phyloP scores from a whole-genome alignment of 306 rosid genomes.

The Lithocarpus polystachyus region DNA sequence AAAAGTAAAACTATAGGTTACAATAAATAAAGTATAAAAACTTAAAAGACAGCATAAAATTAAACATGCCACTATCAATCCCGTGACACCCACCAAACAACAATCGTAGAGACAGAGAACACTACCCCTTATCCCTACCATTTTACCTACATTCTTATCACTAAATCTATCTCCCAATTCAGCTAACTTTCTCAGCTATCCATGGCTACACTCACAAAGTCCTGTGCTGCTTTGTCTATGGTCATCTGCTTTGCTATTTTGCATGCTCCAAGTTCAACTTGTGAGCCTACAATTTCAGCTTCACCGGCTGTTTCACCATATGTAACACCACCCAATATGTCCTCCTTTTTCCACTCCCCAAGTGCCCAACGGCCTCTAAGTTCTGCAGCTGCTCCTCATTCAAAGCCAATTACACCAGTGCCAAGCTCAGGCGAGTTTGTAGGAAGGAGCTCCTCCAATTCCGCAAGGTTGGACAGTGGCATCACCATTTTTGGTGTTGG shows the following conservation, averaged over 20 bases:
- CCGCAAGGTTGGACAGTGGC: constrained; percentile 24
- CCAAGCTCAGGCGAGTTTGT: constrained; percentile 58
- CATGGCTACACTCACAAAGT: constrained; percentile 47
- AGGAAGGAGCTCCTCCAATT: constrained; percentile 46
- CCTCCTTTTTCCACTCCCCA: constrained; percentile 64
- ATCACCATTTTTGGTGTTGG: constrained; percentile 23
- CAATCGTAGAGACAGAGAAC: neutral
- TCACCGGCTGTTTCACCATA: constrained; percentile 56
- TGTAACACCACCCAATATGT: constrained; percentile 46
- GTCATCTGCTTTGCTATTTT: neutral
- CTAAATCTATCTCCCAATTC: constrained; percentile 11
- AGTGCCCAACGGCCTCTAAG: constrained; percentile 23
- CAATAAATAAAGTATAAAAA: neutral
- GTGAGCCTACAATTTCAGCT: constrained; percentile 50
- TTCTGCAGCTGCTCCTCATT: constrained; percentile 21
- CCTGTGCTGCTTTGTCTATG: constrained; percentile 17
- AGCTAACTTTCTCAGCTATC: constrained; percentile 9
- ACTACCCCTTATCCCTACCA: neutral
- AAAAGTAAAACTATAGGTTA: constrained; percentile 12
- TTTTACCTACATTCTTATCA: constrained; percentile 6
- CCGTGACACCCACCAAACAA: constrained; percentile 47
- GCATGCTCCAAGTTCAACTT: constrained; percentile 25
- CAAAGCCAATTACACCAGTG: constrained; percentile 31
- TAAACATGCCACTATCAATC: constrained; percentile 21
- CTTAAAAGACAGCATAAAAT: constrained; percentile 8